These are phyloP conservation scores for Trichoderma sp. DNA, from an alignment of 2,329 filamentous ascomycete species.

Conservation along the genomic window DNA sequence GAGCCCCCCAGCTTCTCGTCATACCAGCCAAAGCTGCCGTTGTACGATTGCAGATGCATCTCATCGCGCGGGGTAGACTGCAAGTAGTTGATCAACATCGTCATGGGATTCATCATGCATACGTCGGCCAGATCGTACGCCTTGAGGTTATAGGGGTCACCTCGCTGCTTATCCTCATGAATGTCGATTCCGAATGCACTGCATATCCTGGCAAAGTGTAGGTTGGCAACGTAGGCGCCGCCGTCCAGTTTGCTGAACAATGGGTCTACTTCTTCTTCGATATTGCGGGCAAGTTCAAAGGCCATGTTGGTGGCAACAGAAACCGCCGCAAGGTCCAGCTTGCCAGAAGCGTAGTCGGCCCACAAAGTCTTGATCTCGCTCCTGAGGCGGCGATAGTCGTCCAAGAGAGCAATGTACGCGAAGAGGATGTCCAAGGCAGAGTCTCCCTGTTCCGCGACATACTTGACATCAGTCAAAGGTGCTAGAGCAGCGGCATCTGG, in stretches of 20 bases:
- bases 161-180: not conserved
- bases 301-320: conserved; percentile 4
- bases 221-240: not conserved
- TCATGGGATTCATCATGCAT: conserved; percentile 1
- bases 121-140: conserved; percentile 1
- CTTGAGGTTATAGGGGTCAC: not conserved
- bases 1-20: not conserved
- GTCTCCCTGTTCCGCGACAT: conserved; percentile 8
- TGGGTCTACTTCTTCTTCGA: conserved; percentile 3
- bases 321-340: not conserved
- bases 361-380: not conserved
- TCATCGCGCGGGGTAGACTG: not conserved
- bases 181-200: not conserved
- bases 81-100: not conserved
- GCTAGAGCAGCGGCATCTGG: not conserved
- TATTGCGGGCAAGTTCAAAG: not conserved
- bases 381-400: conserved; percentile 3
- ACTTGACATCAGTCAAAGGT: not conserved
- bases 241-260: not conserved
- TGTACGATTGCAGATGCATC: conserved; percentile 7
- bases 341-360: not conserved
- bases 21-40: conserved; percentile 6
- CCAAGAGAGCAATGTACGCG: not conserved
- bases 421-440: not conserved
- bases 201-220: not conserved